These are phyloP conservation scores for Melampsora americana DNA, from an alignment of 1,284 basidiomycete species.

Conservation along the genomic window DNA sequence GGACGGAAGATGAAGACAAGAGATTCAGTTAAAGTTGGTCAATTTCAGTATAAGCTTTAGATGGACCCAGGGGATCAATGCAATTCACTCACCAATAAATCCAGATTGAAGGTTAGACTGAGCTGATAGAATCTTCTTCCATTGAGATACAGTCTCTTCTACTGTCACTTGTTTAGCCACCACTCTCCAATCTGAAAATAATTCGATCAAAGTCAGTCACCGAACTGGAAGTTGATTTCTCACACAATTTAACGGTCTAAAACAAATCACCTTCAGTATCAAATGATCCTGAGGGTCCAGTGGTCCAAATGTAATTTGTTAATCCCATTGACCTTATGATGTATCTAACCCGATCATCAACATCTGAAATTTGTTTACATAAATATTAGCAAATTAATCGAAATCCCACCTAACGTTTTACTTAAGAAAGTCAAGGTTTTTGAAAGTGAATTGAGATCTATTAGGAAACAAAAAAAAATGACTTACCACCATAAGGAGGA, in stretches of 20 bases:
- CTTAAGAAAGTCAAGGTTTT: no score
- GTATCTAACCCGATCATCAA: constrained; percentile 54
- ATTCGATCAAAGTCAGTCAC: neutral
- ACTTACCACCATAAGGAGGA: constrained; percentile 51
- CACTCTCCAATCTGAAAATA: neutral
- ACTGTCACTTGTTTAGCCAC: no score
- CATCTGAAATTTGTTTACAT: constrained; percentile 45
- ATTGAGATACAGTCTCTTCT: no score
- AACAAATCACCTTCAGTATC: constrained; percentile 49
- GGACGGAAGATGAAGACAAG: no score
- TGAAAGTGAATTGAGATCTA: no score
- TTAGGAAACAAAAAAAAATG: neutral
- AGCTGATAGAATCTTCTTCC: no score
- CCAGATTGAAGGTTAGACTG: no score
- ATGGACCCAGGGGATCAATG: no score
- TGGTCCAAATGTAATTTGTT: constrained; percentile 53
- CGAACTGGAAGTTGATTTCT: neutral
- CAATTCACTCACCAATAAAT: no score
- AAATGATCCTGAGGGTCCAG: constrained; percentile 47
- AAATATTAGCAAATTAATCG: constrained; percentile 46
- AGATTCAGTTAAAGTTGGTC: no score
- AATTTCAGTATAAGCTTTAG: no score
- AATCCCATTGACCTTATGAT: constrained; percentile 51
- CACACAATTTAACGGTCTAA: no score
- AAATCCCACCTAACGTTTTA: neutral